phyloP scores from a whole-genome alignment of 306 rosid genomes.

The Crataegus laevigata region DNA sequence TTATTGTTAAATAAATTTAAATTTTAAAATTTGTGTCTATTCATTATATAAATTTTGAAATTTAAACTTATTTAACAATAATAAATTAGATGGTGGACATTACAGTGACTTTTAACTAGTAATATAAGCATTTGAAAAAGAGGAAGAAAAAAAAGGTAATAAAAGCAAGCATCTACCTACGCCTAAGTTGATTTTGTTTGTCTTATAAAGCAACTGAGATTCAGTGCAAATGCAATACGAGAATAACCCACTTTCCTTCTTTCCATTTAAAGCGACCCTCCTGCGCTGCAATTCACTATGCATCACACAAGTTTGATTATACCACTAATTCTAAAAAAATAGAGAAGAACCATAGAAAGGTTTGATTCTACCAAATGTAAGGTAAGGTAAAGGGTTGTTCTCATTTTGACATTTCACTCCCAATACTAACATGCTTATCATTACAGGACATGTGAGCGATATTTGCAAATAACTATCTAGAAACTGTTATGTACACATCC shows the following conservation, averaged over 20 bases:
- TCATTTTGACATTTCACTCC: too few species aligned
- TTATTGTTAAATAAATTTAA: fast-evolving
- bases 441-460: too few species aligned
- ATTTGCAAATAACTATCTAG: too few species aligned
- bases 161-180: background rate
- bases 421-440: too few species aligned
- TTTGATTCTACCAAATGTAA: background rate
- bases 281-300: background rate
- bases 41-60: fast-evolving
- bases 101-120: too few species aligned
- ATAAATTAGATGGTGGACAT: too few species aligned
- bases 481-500: too few species aligned
- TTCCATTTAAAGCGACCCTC: background rate
- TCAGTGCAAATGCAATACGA: slow-evolving; percentile 2
- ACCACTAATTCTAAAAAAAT: background rate
- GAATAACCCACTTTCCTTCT: background rate
- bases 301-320: background rate
- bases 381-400: too few species aligned
- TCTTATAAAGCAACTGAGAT: slow-evolving; percentile 11
- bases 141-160: background rate
- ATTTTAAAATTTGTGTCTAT: too few species aligned
- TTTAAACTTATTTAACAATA: too few species aligned
- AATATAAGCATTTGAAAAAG: too few species aligned
- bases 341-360: background rate
- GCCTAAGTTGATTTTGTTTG: background rate